Percentiles rank a stretch among this genome's conserved stretches.
These are phyloP conservation scores for Colletotrichum siamense DNA, from an alignment of 2,329 filamentous ascomycete species.

Conservation along the genomic window DNA sequence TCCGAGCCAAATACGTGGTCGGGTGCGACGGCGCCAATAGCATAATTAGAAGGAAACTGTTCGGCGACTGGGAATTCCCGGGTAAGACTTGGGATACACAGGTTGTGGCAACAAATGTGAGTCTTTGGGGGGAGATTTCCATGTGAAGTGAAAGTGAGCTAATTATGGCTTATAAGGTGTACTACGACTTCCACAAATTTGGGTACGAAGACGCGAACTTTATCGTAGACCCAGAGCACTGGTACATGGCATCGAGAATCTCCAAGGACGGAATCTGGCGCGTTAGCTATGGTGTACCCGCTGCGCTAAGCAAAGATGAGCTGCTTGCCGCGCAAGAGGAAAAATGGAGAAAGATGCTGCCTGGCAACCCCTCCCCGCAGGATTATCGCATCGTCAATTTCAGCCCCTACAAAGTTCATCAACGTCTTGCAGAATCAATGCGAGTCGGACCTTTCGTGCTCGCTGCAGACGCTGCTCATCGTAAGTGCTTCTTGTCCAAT, in stretches of 20 bases:
- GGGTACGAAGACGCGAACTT: not conserved
- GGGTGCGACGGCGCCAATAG: not conserved
- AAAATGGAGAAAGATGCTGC: not conserved
- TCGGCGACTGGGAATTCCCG: not conserved
- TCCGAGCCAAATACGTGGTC: not conserved
- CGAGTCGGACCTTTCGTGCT: not conserved
- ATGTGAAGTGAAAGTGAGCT: not conserved
- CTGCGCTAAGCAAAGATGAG: not conserved
- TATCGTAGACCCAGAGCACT: not conserved
- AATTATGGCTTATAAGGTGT: not conserved
- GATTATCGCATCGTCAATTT: not conserved
- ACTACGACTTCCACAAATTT: not conserved
- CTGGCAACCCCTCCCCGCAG: not conserved
- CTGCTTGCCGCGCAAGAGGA: not conserved
- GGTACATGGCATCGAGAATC: not conserved
- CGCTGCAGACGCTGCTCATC: not conserved
- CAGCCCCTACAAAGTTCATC: not conserved
- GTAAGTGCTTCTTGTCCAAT: not conserved
- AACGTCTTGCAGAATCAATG: not conserved
- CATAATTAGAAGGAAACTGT: not conserved
- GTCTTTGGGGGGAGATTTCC: not conserved
- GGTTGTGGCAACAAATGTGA: not conserved
- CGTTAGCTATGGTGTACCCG: not conserved
- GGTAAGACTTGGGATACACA: not conserved
- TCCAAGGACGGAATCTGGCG: not conserved